Evolutionary conservation across 2,329 filamentous ascomycete genomes (phyloP), one percentile per base, ranked within the genome.

Genomic region (Aureobasidium uvarum): DNA sequence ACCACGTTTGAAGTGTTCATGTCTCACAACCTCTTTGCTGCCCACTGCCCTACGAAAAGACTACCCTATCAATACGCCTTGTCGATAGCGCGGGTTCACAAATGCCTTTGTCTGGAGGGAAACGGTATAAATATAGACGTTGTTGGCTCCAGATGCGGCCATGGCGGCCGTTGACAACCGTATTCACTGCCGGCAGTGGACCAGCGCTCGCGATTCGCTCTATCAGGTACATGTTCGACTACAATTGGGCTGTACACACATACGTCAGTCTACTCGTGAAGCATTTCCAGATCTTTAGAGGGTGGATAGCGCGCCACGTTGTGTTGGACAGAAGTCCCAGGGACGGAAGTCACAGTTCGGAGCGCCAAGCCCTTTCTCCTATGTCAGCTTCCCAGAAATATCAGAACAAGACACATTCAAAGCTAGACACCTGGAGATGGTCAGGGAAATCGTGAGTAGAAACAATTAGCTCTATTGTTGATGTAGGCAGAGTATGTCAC

Each of bases 41-140:
- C 48, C 23, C 6, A 18, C 5, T 45, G 16, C 36, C 18, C 36
- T 20, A 10, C 28, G 11, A 62, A 33, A 62, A 33, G 43, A 36
- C 28, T 28, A 45, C 39, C 25, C 13, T 52, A 25, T 52, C 59
- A 54, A 63, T 63, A 54, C 45, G 36, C 45, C 58, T 50, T 41
- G 36, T 62, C 58, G 58, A 50, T 62, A 62, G 58, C 36, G 58
- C 33, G 36, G 58, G 48, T 45, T 51, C 45, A 62, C 1, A 51
- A 39, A 41, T 39, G 45, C 18, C 36, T 38, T 52, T 5, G 38
- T 63, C 36, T 52, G 48, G 48, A 28, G 60, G 45, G 14, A 54
- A 52, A 62, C 46, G 45, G 46, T 45, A 16, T 63, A 25, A 36
- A 63, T 63, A 63, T 54, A 54, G 48, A 33, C 60, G 60, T 63